phyloP scores from a whole-genome alignment of 2,329 filamentous ascomycete genomes.

The Domatiomyces catenatus region DNA sequence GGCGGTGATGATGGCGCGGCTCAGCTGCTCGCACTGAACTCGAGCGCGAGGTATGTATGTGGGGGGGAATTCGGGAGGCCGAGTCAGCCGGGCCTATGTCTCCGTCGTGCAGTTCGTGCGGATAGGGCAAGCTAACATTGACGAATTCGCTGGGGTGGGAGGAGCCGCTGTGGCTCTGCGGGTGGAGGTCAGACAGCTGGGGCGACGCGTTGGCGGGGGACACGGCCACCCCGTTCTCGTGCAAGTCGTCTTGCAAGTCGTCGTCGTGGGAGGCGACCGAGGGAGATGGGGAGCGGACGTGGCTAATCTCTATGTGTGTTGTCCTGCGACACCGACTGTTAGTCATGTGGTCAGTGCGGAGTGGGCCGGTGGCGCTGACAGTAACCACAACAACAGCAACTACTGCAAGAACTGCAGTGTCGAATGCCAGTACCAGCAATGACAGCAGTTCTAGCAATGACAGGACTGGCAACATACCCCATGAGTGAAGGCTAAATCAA shows the following conservation, averaged over 20 bases:
- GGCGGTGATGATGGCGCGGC: conserved; percentile 22
- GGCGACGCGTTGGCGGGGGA: conserved; percentile 21
- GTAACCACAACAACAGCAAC: not conserved
- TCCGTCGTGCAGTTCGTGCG: conserved; percentile 25
- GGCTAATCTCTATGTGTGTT: conserved; percentile 26
- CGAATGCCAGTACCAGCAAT: conserved; percentile 4
- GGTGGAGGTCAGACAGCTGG: conserved; percentile 13
- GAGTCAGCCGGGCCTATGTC: conserved; percentile 30
- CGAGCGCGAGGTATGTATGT: conserved; percentile 10
- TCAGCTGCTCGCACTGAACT: conserved; percentile 27
- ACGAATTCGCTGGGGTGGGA: conserved; percentile 16
- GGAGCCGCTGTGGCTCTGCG: conserved; percentile 15
- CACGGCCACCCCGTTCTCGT: conserved; percentile 26
- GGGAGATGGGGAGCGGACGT: conserved; percentile 26
- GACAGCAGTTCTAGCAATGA: conserved; percentile 3
- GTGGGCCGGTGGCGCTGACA: not conserved
- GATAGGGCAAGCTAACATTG: conserved; percentile 24
- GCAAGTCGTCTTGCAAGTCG: conserved; percentile 25
- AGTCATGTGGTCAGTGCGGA: not conserved
- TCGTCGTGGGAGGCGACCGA: conserved; percentile 28
- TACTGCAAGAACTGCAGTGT: not conserved
- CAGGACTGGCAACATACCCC: conserved; percentile 13
- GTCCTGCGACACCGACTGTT: conserved; percentile 26
- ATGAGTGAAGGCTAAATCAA: conserved; percentile 15
- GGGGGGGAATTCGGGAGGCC: conserved; percentile 18